These are phyloP conservation scores for Arthonia radiata DNA, from an alignment of 495 filamentous ascomycete species.

Conservation along the genomic window DNA sequence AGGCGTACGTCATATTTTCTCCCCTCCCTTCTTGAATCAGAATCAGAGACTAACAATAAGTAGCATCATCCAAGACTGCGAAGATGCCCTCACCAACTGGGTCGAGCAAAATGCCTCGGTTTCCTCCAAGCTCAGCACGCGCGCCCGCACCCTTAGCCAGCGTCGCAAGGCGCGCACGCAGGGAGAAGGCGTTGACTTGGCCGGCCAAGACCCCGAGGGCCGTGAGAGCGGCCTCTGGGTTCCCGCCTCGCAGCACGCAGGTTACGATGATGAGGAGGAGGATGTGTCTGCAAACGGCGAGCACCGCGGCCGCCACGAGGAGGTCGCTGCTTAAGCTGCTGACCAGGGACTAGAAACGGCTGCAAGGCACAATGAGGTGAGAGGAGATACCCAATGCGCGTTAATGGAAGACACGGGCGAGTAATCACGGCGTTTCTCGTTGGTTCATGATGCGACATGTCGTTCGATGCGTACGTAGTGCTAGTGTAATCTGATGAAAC, in stretches of 20 bases:
- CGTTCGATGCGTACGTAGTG: too few species aligned
- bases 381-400: too few species aligned
- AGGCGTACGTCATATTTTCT: conserved; percentile 27
- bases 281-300: too few species aligned
- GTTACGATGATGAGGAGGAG: conserved; percentile 34
- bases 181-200: conserved; percentile 51
- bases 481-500: too few species aligned
- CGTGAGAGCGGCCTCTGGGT: conserved; percentile 66
- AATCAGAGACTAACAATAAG: conserved; percentile 1
- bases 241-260: conserved; percentile 50
- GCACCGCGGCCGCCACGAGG: too few species aligned
- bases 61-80: conserved; percentile 95
- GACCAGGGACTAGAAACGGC: too few species aligned
- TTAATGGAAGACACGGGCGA: too few species aligned
- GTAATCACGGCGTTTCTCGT: too few species aligned
- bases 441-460: too few species aligned
- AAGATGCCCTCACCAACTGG: conserved; percentile 94
- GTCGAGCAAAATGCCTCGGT: conserved; percentile 72
- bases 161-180: conserved; percentile 44
- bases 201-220: conserved; percentile 52
- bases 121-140: conserved; percentile 56
- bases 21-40: background rate
- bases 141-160: conserved; percentile 65
- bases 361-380: too few species aligned
- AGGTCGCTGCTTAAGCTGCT: too few species aligned